Conservation (phyloP, 1,284 basidiomycete species). For the Wolfiporia cocos region DNA sequence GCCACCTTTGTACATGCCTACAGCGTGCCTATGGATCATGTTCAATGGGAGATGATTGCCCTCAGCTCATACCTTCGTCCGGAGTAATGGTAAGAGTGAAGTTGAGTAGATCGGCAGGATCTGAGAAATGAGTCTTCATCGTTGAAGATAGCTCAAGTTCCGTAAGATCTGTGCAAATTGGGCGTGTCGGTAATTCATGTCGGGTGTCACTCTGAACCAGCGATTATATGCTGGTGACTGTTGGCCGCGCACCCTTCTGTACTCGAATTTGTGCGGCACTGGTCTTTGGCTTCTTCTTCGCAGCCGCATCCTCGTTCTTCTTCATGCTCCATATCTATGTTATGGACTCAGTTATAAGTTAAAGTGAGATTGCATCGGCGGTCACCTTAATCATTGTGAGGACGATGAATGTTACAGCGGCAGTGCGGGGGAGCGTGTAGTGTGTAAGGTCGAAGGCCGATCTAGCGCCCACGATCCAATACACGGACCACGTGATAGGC, state of each 20-base stretch:
- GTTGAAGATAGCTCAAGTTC: constrained; percentile 95
- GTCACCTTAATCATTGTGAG: constrained; percentile 51
- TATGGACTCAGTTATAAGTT: not conserved
- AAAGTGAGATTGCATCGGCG: not conserved
- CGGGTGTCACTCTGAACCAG: too few relatives aligned
- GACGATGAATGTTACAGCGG: not conserved
- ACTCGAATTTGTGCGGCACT: constrained; percentile 96
- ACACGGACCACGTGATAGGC: not conserved
- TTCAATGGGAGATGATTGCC: not conserved
- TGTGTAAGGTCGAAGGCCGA: not conserved
- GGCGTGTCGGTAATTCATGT: too few relatives aligned
- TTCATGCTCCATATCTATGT: constrained; percentile 94
- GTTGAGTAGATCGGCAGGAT: constrained; percentile 91
- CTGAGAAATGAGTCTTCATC: constrained; percentile 92
- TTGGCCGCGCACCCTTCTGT: constrained; percentile 80
- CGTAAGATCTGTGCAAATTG: constrained; percentile 79
- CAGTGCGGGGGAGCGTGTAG: not conserved
- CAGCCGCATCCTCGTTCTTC: constrained; percentile 91
- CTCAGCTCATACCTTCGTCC: constrained; percentile 75
- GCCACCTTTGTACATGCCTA: constrained; percentile 98
- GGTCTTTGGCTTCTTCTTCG: constrained; percentile 95
- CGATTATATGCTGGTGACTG: too few relatives aligned
- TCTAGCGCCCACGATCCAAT: not conserved
- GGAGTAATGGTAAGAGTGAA: constrained; percentile 94
- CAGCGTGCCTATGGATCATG: not conserved